A percentile compares a stretch with the other conserved stretches of the same genome.
phyloP scores from a whole-genome alignment of 148 eudicot genomes.

The Bassia scoparia region DNA sequence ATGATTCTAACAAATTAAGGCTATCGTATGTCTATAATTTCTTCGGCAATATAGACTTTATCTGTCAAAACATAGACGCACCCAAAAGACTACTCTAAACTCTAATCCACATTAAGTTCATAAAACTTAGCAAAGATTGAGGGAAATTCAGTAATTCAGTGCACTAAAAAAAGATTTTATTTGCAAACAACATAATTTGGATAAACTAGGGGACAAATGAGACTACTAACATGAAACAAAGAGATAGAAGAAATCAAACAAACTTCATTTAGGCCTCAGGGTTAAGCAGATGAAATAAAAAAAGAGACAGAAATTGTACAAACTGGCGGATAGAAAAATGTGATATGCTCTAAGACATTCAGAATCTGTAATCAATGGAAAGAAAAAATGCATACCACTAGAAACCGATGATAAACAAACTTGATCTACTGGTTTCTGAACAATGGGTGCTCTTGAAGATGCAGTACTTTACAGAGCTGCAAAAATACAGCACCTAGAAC shows the following conservation, averaged over 20 bases:
- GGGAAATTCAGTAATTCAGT: no score
- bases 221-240: not conserved
- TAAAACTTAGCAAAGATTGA: no score
- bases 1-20: not conserved
- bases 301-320: not conserved
- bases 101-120: no score
- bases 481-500: slow-evolving; percentile 83
- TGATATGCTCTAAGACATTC: not conserved
- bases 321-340: not conserved
- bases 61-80: not conserved
- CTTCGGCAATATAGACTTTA: not conserved
- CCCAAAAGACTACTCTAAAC: not conserved
- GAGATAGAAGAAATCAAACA: not conserved
- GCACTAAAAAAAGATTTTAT: not conserved
- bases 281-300: not conserved
- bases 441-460: slow-evolving; percentile 70
- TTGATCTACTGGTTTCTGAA: slow-evolving; percentile 85
- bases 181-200: no score
- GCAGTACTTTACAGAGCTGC: slow-evolving; percentile 77
- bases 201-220: not conserved
- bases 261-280: not conserved
- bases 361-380: not conserved
- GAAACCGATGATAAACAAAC: slow-evolving; percentile 88
- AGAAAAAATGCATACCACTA: slow-evolving; percentile 27
- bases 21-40: not conserved